Conservation (phyloP, 371 early-diverging fungal genomes). For the Zopfochytrium polystomum region DNA sequence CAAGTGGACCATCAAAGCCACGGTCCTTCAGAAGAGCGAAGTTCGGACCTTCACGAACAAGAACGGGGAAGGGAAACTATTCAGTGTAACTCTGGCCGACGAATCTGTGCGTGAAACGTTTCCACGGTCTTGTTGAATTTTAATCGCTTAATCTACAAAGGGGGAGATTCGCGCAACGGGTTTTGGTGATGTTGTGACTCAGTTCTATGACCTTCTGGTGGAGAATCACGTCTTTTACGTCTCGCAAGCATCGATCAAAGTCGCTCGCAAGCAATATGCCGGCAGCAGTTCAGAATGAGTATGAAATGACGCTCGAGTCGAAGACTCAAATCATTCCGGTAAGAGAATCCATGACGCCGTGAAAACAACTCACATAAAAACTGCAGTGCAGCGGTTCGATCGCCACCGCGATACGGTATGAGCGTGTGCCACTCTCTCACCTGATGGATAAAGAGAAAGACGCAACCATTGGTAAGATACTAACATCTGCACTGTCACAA, state of each 20-base stretch:
- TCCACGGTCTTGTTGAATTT: neutral
- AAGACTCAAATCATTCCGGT: conserved; percentile 62
- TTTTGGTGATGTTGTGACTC: conserved; percentile 80
- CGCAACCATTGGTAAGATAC: conserved; percentile 54
- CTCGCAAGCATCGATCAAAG: conserved; percentile 74
- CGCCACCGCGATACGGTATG: conserved; percentile 67
- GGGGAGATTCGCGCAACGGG: conserved; percentile 90
- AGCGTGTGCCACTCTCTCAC: conserved; percentile 63
- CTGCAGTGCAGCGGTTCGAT: conserved; percentile 59
- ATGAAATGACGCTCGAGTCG: conserved; percentile 83
- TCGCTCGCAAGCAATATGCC: conserved; percentile 84
- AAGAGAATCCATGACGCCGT: conserved; percentile 18
- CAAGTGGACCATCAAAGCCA: conserved; percentile 91
- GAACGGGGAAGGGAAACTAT: conserved; percentile 81
- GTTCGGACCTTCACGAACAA: conserved; percentile 79
- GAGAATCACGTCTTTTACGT: conserved; percentile 82
- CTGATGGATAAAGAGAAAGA: conserved; percentile 66
- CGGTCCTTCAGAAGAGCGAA: conserved; percentile 78
- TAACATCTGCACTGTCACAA: conserved; percentile 6
- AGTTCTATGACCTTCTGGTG: conserved; percentile 68
- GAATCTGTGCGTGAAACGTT: conserved; percentile 59
- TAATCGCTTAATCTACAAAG: conserved; percentile 37
- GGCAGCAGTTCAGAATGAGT: conserved; percentile 76
- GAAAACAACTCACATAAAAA: neutral
- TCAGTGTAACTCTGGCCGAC: conserved; percentile 84